Evolutionary conservation across 2,329 filamentous ascomycete genomes (phyloP), one percentile per base, ranked within the genome.

Genomic region (Didymella lethalis): DNA sequence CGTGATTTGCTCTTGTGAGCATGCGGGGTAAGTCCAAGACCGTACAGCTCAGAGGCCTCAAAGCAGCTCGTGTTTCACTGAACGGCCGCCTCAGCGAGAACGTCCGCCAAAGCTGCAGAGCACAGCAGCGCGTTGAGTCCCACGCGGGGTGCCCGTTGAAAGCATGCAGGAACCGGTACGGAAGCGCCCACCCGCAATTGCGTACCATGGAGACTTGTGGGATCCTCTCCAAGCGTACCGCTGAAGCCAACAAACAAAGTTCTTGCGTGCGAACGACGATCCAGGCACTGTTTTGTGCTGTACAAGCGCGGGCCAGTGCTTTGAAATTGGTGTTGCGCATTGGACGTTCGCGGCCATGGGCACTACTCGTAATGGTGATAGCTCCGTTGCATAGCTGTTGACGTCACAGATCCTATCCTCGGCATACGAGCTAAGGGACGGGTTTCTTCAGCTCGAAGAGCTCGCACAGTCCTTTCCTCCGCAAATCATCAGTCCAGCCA

Each of bases 301-400:
- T 16, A 43, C 26, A 16, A 31, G 34, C 44, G 43, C 25, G 11
- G 45, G 50, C 45, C 50, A 43, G 36, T 59, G 56, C 50, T 59
- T 59, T 59, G 56, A 59, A 54, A 59, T 54, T 18, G 34, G 34
- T 38, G 32, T 41, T 29, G 40, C 56, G 32, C 40, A 59, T 46
- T 59, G 56, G 56, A 59, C 41, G 56, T 51, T 59, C 56, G 50
- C 56, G 51, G 56, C 40, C 26, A 54, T 44, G 40, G 5, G 43
- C 45, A 29, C 50, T 43, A 43, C 41, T 59, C 56, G 56, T 59
- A 59, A 59, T 50, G 45, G 56, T 59, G 50, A 54, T 59, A 54
- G 50, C 46, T 59, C 51, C 49, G 31, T 41, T 41, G 25, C 41
- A n/a, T 14, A 44, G 41, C 41, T 20, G 20, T 44, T 59, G 56